A percentile compares a stretch with the other conserved stretches of the same genome.
These are phyloP conservation scores for Didymella keratinophila DNA, from an alignment of 2,329 filamentous ascomycete genomes.

Conservation along the genomic window DNA sequence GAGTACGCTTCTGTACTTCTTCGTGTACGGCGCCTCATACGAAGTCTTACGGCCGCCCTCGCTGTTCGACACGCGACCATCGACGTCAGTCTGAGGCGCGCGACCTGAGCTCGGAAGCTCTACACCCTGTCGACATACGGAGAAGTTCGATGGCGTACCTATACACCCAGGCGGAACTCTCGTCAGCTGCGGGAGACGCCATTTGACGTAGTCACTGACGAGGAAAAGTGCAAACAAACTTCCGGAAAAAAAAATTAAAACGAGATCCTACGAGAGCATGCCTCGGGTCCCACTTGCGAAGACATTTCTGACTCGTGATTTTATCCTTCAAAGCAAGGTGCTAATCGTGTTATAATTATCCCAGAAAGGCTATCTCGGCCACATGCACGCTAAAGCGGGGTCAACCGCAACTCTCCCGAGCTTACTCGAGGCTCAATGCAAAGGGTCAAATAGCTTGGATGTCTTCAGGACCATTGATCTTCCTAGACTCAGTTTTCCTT, in stretches of 20 bases:
- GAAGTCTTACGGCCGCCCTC: background rate
- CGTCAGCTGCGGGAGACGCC: background rate
- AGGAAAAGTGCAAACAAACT: background rate
- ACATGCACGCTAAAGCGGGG: constrained; percentile 20
- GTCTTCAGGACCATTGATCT: background rate
- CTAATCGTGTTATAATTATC: background rate
- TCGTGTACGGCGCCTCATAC: background rate
- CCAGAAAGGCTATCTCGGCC: background rate
- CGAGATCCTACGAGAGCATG: background rate
- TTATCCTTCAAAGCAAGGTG: background rate
- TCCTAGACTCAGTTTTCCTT: background rate
- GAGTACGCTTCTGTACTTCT: background rate
- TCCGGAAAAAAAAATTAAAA: background rate
- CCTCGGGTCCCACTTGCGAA: background rate
- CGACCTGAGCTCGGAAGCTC: constrained; percentile 10
- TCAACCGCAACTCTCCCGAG: background rate
- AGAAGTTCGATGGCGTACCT: background rate
- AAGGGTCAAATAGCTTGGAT: background rate
- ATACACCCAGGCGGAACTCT: background rate
- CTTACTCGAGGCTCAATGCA: constrained; percentile 15
- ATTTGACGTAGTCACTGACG: background rate
- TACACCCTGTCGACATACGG: constrained; percentile 7
- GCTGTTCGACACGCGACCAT: background rate
- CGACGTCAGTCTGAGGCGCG: background rate
- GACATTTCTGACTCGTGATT: background rate